Base-by-base conservation (phyloP, 2,329 filamentous ascomycete genomes). In the Hirsutella minnesotensis region DNA sequence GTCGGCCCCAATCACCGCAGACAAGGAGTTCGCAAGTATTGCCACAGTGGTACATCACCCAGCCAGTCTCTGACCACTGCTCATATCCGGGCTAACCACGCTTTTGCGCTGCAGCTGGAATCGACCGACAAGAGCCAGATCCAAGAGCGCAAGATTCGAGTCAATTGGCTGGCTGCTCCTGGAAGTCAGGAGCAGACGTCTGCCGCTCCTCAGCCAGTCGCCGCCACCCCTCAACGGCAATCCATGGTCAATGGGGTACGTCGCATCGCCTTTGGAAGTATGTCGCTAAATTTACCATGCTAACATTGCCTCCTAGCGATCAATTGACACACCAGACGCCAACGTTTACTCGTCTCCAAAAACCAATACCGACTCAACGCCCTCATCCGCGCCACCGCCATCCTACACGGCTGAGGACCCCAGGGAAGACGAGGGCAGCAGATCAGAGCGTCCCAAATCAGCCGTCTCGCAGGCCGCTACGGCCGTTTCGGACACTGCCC, bases 121-220 rank as follows among this genome's bases (percentile, higher is more conserved):
- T 83, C 59, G 69, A 92, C 70, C 9, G 75, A 85, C 45, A 96
- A 94, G 67, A 71, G 74, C 13, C 72, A 76, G 19, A 82, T 98
- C 46, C 79, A 88, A 56, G 92, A 98, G 71, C 86, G 83, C 70
- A 98, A 96, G 73, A 98, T 98, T 53, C 81, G 90, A 38, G 92
- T 98, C 50, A 75, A 74, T 52, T 98, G 90, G 73, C 72, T 95
- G 35, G 65, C 83, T 39, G 71, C 82, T 9, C 75, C 78, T 40
- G 73, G 73, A 44, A 51, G 58, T 15, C 45, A 51, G 9, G 54
- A 61, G 33, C 41, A 56, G 27, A 46, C 45, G 35, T 43, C 48
- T 16, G 46, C 46, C 35, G 44, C 49, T 13, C 24, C 41, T 21
- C 51, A 50, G 30, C 44, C 56, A 12, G 35, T 47, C 9, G 42